Base-by-base conservation (phyloP, 2,329 filamentous ascomycete genomes). In the Gaeumannomyces sp. region DNA sequence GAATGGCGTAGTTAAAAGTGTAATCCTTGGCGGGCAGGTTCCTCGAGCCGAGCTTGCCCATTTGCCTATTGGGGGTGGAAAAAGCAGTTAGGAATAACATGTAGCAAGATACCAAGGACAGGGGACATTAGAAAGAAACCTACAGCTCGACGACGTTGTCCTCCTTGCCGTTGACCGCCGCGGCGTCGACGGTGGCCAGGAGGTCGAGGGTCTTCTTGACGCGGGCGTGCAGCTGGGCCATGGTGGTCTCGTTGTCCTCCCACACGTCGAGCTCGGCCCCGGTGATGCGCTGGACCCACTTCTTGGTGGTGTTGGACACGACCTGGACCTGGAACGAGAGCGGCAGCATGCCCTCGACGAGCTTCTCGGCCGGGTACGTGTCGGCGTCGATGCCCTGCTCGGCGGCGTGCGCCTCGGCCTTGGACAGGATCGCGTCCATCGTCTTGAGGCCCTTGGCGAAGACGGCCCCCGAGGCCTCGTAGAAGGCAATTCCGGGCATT, bases 1-100 rank as follows among this genome's bases (percentile, higher is more conserved):
- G 85, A 56, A 87, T 65, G 3, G 74, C 77, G 70, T 79, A 82
- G 2, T 71, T 71, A 25, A 77, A 67, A 7, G 83, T 69, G 65
- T 84, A 86, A 0, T 74, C 72, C 61, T 70, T 67, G 56, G 65
- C 68, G 19, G 67, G 65, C 27, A 71, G 60, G 59, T 67, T 68
- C 38, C 66, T 22, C 14, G 66, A 60, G 6, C 62, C 66, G 16
- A 6, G 5, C 16, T 60, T 64, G 56, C 69, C 68, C 62, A 71
- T 62, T 59, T 64, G 57, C 38, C 38, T 59, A 31, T 59, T 14
- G 11, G 45, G 33, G 45, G 45, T 60, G 57, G 11, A n/a, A 13
- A 19, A 33, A 63, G 68, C 64, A 11, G 63, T 65, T 28, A 19
- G 16, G 7, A 22, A 22, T 13, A 53, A 16, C 27, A n/a, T 25